Evolutionary conservation across 345 rosid genomes (phyloP).

Genomic region (Mangifera indica): DNA sequence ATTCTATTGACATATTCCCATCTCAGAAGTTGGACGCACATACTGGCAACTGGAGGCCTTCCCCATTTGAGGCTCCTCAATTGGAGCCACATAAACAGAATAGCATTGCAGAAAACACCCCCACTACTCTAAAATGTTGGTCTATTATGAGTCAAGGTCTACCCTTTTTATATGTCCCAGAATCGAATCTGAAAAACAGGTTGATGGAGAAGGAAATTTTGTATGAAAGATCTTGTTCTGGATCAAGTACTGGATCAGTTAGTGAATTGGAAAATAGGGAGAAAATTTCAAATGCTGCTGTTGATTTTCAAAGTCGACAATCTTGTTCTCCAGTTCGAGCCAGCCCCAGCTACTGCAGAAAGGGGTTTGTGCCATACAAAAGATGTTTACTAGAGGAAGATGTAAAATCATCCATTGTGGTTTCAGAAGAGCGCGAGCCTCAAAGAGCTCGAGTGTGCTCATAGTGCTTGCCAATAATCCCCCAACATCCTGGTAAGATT

Average conservation of each 20-base stretch:
- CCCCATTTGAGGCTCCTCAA: not conserved
- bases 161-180: constrained; percentile 13
- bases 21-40: constrained; percentile 29
- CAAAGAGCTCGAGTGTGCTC: constrained; percentile 54
- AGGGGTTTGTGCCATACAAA: constrained; percentile 69
- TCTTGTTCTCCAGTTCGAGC: constrained; percentile 12
- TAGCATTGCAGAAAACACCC: constrained; percentile 12
- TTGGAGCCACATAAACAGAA: constrained; percentile 20
- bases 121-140: constrained; percentile 22
- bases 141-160: constrained; percentile 21
- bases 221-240: constrained; percentile 40
- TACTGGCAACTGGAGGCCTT: constrained; percentile 13
- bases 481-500: constrained; percentile 6
- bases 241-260: constrained; percentile 42
- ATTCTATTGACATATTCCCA: constrained; percentile 2
- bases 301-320: constrained; percentile 32
- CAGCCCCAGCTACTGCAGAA: constrained; percentile 10
- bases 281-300: constrained; percentile 30
- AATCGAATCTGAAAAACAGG: constrained; percentile 12
- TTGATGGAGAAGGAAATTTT: constrained; percentile 28
- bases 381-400: constrained; percentile 65
- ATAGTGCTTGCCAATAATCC: constrained; percentile 10
- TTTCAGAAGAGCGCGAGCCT: constrained; percentile 42
- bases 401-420: constrained; percentile 31
- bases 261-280: constrained; percentile 36